Conservation (phyloP, 148 eudicot species). For the Rhododendron ferrugineum region DNA sequence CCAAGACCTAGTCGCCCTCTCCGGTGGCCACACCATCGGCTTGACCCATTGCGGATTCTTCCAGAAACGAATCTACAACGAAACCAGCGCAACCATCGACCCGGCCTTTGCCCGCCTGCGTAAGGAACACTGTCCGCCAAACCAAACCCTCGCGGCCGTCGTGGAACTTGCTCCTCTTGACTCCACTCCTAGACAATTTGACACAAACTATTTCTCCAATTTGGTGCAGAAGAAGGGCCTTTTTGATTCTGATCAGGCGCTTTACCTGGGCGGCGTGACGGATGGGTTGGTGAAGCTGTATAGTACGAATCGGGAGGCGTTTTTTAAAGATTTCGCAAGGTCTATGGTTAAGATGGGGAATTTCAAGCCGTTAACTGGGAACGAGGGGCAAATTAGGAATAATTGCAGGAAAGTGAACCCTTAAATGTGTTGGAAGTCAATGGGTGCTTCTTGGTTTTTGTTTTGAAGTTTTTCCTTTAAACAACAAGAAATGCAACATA, state of each 20-base stretch:
- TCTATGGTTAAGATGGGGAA: slow-evolving; percentile 64
- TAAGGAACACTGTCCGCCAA: not conserved
- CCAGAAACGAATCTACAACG: slow-evolving; percentile 45
- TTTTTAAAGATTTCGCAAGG: slow-evolving; percentile 30
- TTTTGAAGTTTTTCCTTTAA: not conserved
- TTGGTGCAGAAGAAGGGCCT: slow-evolving; percentile 43
- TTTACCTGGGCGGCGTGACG: slow-evolving; percentile 44
- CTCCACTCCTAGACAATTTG: slow-evolving; percentile 36
- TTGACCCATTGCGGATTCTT: slow-evolving; percentile 43
- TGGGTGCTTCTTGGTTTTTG: not conserved
- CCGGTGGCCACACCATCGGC: slow-evolving; percentile 53
- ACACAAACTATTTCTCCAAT: slow-evolving; percentile 45
- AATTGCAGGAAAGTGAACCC: slow-evolving; percentile 22
- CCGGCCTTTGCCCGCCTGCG: slow-evolving; percentile 24
- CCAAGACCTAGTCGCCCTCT: slow-evolving; percentile 24
- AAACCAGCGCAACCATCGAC: slow-evolving; percentile 27
- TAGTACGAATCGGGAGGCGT: slow-evolving; percentile 19
- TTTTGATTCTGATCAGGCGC: slow-evolving; percentile 56
- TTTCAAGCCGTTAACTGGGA: slow-evolving; percentile 41
- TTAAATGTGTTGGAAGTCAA: not conserved
- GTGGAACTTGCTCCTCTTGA: slow-evolving; percentile 38
- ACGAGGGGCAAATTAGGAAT: slow-evolving; percentile 34
- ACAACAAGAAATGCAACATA: not conserved
- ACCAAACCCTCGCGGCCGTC: slow-evolving; percentile 21
- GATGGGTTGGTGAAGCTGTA: slow-evolving; percentile 43